These are phyloP conservation scores for Spathaspora boniae DNA, from an alignment of 805 yeast species.

Conservation along the genomic window DNA sequence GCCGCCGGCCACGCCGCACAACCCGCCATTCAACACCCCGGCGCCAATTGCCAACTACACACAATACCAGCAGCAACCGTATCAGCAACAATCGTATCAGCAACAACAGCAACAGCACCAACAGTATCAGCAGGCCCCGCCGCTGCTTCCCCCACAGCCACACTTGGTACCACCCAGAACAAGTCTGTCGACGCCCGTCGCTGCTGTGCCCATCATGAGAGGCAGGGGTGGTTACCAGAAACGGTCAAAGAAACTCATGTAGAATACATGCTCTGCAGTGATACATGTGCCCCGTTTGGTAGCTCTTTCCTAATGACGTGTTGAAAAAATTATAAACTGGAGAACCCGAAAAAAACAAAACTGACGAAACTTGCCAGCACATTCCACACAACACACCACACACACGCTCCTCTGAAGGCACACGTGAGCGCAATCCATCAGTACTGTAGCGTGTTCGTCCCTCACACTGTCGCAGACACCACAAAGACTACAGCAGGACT, in stretches of 20 bases:
- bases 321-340: not conserved
- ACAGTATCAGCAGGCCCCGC: not conserved
- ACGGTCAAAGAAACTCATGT: constrained; percentile 37
- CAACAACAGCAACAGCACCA: not conserved
- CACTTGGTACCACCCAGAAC: too few species aligned
- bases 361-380: constrained; percentile 1
- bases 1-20: constrained; percentile 3
- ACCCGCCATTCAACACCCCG: constrained; percentile 4
- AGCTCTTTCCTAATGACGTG: not conserved
- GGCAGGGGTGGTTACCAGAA: constrained; percentile 47
- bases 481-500: too few species aligned
- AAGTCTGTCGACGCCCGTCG: too few species aligned
- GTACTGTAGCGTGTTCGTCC: too few species aligned
- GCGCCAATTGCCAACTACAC: constrained; percentile 8
- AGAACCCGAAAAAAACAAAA: too few species aligned
- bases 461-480: too few species aligned
- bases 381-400: not conserved
- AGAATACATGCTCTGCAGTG: constrained; percentile 5
- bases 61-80: constrained; percentile 7
- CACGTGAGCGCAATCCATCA: too few species aligned
- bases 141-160: constrained; percentile 9
- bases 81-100: constrained; percentile 1
- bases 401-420: too few species aligned
- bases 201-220: constrained; percentile 33
- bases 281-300: not conserved